Evolutionary conservation across 1,284 basidiomycete genomes (phyloP), one percentile per base, ranked within the genome.

Genomic region (Cryptococcus neoformans): DNA sequence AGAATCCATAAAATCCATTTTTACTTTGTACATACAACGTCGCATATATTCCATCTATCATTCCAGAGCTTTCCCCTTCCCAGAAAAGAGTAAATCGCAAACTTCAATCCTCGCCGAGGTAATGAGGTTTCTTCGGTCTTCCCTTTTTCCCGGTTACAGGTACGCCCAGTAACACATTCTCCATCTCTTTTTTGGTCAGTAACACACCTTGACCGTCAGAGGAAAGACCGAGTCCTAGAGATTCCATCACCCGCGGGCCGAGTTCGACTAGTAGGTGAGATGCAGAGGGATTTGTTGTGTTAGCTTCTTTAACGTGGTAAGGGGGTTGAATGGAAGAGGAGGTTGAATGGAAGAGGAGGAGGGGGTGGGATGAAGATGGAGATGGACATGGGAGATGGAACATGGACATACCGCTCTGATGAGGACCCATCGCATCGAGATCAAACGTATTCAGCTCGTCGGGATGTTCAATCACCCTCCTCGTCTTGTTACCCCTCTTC

Each of bases 331-430:
- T n/a, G n/a, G n/a, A n/a, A n/a, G n/a, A n/a, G n/a, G n/a, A n/a
- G n/a, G n/a, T n/a, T n/a, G n/a, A n/a, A n/a, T n/a, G n/a, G n/a
- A n/a, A n/a, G n/a, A n/a, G n/a, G n/a, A n/a, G n/a, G n/a, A n/a
- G n/a, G n/a, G n/a, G n/a, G n/a, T n/a, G n/a, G n/a, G n/a, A n/a
- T n/a, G n/a, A n/a, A n/a, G n/a, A n/a, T n/a, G n/a, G n/a, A n/a
- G n/a, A n/a, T n/a, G n/a, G n/a, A n/a, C n/a, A n/a, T n/a, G n/a
- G n/a, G n/a, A 10, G n/a, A 44, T 44, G 42, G 42, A 8, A 42
- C 16, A 41, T 12, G 9, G 9, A 60, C 56, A 50, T 46, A 61
- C 59, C 49, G 36, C 39, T 55, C 36, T 57, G 56, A 34, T 54
- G 51, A 6, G 49, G 51, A 28, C 49, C 52, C 48, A 61, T 46